Evolutionary conservation across 306 rosid species (phyloP).

Genomic region (Morella rubra): DNA sequence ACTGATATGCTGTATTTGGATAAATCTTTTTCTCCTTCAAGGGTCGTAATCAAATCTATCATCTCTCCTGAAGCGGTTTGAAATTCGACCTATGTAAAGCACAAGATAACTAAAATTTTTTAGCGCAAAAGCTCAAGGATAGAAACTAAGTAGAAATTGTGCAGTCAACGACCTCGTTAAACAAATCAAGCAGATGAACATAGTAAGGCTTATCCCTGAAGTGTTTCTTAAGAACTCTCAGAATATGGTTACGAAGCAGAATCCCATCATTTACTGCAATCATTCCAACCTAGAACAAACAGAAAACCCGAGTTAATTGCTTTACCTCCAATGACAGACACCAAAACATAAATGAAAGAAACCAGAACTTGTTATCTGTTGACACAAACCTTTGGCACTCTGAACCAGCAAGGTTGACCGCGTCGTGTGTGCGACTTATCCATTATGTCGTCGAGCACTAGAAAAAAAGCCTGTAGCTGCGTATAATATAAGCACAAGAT

Average conservation of each 20-base stretch:
- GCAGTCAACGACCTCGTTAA: slow-evolving; percentile 63
- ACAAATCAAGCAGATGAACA: slow-evolving; percentile 81
- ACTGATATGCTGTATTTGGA: slow-evolving; percentile 75
- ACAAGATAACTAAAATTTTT: slow-evolving; percentile 14
- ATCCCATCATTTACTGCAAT: slow-evolving; percentile 85
- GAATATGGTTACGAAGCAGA: slow-evolving; percentile 72
- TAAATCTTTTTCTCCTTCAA: slow-evolving; percentile 88
- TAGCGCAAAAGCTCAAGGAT: slow-evolving; percentile 23
- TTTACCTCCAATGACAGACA: slow-evolving; percentile 16
- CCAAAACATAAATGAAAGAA: neutral
- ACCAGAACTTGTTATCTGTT: neutral
- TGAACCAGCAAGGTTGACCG: slow-evolving; percentile 62
- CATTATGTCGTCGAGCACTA: slow-evolving; percentile 65
- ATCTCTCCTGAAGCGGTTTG: slow-evolving; percentile 95
- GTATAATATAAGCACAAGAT: slow-evolving; percentile 25
- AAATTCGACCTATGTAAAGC: slow-evolving; percentile 69
- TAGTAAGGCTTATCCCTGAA: slow-evolving; percentile 79
- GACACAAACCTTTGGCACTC: slow-evolving; percentile 53
- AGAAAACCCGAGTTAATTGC: slow-evolving; percentile 9
- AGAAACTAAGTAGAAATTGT: slow-evolving; percentile 13
- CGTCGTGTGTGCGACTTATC: slow-evolving; percentile 60
- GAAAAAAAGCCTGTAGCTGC: slow-evolving; percentile 67
- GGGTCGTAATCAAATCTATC: slow-evolving; percentile 89
- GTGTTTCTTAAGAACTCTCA: slow-evolving; percentile 74
- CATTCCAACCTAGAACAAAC: slow-evolving; percentile 64